phyloP scores from a whole-genome alignment of 2,329 filamentous ascomycete species.

The Aspergillus fructus region DNA sequence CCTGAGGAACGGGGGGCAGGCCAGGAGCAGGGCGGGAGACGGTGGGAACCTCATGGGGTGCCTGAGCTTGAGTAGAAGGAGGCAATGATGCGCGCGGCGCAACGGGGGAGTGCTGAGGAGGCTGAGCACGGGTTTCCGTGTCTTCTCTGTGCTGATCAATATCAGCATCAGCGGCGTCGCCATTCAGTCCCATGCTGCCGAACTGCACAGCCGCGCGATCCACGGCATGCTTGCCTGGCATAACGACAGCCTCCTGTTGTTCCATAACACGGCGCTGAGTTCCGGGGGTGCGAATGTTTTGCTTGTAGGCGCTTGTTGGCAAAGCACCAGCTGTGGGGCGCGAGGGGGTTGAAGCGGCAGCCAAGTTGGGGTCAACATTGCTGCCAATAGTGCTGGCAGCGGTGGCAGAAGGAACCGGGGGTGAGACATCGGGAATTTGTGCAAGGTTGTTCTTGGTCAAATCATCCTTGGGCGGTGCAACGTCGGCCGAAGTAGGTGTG shows the following conservation, averaged over 20 bases:
- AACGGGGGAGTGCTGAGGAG: conserved; percentile 88
- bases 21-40: conserved; percentile 62
- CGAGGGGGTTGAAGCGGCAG: conserved; percentile 50
- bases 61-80: conserved; percentile 52
- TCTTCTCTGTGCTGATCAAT: conserved; percentile 95
- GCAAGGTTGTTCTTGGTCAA: conserved; percentile 92
- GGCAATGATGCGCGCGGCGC: conserved; percentile 84
- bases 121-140: conserved; percentile 88
- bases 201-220: conserved; percentile 94
- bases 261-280: conserved; percentile 85
- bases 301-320: conserved; percentile 76
- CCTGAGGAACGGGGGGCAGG: conserved; percentile 59
- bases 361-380: conserved; percentile 69
- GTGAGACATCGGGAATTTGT: conserved; percentile 78
- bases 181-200: conserved; percentile 88
- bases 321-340: conserved; percentile 70
- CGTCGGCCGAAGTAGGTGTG: conserved; percentile 39
- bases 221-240: conserved; percentile 95
- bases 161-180: conserved; percentile 58
- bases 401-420: conserved; percentile 75
- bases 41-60: conserved; percentile 38
- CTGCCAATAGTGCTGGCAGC: conserved; percentile 86
- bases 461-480: conserved; percentile 74
- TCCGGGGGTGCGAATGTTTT: conserved; percentile 71
- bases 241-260: conserved; percentile 95